Conservation (phyloP, 1,139 yeast genomes). For the Yamadazyma sp. region DNA sequence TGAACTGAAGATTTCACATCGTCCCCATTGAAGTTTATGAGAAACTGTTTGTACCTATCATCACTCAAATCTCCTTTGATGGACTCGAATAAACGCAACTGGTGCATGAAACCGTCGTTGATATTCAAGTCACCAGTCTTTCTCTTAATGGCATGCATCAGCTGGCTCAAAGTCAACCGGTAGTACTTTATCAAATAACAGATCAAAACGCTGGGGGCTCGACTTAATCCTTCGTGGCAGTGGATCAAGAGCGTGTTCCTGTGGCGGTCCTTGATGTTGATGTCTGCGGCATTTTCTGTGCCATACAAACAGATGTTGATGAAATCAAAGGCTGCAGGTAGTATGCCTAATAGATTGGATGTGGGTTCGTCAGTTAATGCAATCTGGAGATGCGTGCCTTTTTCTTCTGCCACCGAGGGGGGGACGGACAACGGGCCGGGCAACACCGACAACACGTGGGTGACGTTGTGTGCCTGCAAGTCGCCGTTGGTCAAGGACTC, state of each 20-base stretch:
- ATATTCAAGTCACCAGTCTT: constrained; percentile 46
- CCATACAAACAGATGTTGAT: constrained; percentile 61
- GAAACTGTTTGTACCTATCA: constrained; percentile 27
- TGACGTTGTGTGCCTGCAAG: constrained; percentile 48
- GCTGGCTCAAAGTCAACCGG: constrained; percentile 56
- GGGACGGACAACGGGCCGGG: constrained; percentile 50
- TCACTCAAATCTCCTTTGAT: constrained; percentile 29
- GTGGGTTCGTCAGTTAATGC: constrained; percentile 67
- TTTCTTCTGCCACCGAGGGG: background rate
- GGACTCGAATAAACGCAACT: constrained; percentile 57
- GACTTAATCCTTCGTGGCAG: constrained; percentile 86
- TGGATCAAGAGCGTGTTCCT: constrained; percentile 54
- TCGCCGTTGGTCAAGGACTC: constrained; percentile 52
- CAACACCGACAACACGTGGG: constrained; percentile 69
- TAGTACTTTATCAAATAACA: constrained; percentile 82
- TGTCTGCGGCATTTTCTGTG: constrained; percentile 7
- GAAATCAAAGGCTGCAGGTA: constrained; percentile 62
- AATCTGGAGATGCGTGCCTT: constrained; percentile 50
- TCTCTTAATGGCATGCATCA: constrained; percentile 70
- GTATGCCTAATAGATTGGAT: constrained; percentile 61
- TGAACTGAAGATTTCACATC: constrained; percentile 14
- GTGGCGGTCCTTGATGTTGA: constrained; percentile 28
- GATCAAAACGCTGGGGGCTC: constrained; percentile 70
- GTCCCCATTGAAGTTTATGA: constrained; percentile 23
- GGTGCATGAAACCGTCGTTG: constrained; percentile 73